Base-by-base conservation (phyloP, 441 rosid genomes). In the Adansonia gregorii region DNA sequence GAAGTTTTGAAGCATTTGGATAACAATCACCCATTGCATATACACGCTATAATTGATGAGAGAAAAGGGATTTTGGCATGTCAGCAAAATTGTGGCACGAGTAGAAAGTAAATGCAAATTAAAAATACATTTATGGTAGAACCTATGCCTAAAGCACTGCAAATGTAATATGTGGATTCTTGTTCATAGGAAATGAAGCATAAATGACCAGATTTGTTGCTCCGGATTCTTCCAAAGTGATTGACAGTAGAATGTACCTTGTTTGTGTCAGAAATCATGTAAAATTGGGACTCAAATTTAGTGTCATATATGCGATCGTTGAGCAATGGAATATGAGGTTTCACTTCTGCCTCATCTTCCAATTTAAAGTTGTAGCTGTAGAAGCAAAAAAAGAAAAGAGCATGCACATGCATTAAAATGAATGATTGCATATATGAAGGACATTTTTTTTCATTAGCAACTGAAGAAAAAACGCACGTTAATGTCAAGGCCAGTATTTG, bases 211-310 rank as follows among this genome's bases (percentile, higher is more conserved):
- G 15, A 31, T 66, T 51, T 52, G 31, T 19, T 51, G 70, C 48
- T 27, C 35, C 27, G 14, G 49, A 11, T 10, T 66, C 78, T 72
- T 63, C 76, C 69, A 45, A 43, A 71, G 27, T 64, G 45, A 67
- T 75, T 63, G 35, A 19, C 11, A 20, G 22, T 19, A 72, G 56
- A 65, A 52, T 67, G 65, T 87, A 97, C 99, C 99, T 97, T 94
- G 87, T 97, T 97, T 48, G 86, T 14, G 75, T 97, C 99, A 73
- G 97, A 93, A 83, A 97, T 92, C 94, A 93, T 88, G 84, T 88
- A 94, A 90, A 94, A 94, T 61, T 97, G 99, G 24, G 98, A 97
- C 87, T 97, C 98, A 78, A 94, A 97, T 86, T 93, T 94, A 65
- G 87, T 94, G 89, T 97, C 99, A 84, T 97, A 97, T 76, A 97